A percentile compares a stretch with the other conserved stretches of the same genome.
Conservation (phyloP, 2,329 filamentous ascomycete genomes). For the Pseudohalonectria lignicola region DNA sequence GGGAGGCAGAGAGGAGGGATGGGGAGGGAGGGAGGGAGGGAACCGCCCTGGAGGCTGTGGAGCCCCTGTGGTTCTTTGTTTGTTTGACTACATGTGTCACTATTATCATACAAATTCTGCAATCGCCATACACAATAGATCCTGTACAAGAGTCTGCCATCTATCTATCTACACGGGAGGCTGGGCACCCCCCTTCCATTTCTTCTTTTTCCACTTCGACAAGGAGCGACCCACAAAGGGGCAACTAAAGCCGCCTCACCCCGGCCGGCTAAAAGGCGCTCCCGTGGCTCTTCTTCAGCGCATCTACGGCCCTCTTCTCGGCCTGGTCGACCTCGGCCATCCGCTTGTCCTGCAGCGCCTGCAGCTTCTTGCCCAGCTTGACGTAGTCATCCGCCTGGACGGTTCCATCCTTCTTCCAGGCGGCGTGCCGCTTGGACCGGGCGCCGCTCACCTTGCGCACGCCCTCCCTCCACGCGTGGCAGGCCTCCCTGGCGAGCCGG, state of each 20-base stretch:
- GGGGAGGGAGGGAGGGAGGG: too few relatives aligned
- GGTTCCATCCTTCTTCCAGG: slow-evolving; percentile 32
- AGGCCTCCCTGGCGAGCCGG: slow-evolving; percentile 29
- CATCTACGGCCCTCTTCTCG: slow-evolving; percentile 36
- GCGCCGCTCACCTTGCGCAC: slow-evolving; percentile 26
- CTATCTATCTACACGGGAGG: too few relatives aligned
- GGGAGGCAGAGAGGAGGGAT: too few relatives aligned
- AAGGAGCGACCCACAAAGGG: too few relatives aligned
- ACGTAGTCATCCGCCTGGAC: slow-evolving; percentile 31
- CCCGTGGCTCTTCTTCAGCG: slow-evolving; percentile 19
- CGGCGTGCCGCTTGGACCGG: slow-evolving; percentile 34
- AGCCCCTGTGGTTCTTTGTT: slow-evolving; percentile 1
- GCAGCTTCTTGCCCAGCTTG: slow-evolving; percentile 32
- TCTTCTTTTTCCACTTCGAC: too few relatives aligned
- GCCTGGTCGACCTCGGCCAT: slow-evolving; percentile 36
- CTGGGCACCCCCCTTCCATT: too few relatives aligned
- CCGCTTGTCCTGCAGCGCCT: slow-evolving; percentile 41
- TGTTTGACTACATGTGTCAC: neutral
- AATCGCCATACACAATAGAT: too few relatives aligned
- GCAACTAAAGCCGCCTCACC: too few relatives aligned
- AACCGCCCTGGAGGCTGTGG: too few relatives aligned
- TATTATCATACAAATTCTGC: neutral
- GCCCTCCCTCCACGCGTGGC: slow-evolving; percentile 38
- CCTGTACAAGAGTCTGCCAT: too few relatives aligned
- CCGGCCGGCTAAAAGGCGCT: neutral